These are phyloP conservation scores for Alternaria sp. DNA, from an alignment of 2,329 filamentous ascomycete species.

Conservation along the genomic window DNA sequence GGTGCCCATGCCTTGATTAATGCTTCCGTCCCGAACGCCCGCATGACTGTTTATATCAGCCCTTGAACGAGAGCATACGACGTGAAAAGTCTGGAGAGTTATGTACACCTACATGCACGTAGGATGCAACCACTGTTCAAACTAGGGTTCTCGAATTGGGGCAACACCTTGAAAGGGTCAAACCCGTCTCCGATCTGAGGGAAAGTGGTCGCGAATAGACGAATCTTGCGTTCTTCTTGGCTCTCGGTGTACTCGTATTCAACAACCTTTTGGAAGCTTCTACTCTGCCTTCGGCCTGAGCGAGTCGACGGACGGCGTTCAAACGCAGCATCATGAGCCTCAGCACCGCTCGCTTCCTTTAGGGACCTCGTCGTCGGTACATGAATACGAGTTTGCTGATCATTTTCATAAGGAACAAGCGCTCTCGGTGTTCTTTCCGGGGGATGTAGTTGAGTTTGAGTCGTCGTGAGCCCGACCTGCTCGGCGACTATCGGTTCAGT, in stretches of 20 bases:
- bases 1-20: slow-evolving; percentile 37
- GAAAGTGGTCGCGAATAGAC: slow-evolving; percentile 14
- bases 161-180: slow-evolving; percentile 32
- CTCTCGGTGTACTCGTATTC: neutral
- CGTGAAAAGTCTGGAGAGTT: neutral
- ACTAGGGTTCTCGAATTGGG: slow-evolving; percentile 26
- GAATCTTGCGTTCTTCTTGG: slow-evolving; percentile 21
- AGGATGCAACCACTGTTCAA: slow-evolving; percentile 23
- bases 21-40: slow-evolving; percentile 27
- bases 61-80: too few relatives aligned
- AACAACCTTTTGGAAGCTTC: neutral
- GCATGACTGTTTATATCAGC: slow-evolving; percentile 22
- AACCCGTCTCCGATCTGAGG: slow-evolving; percentile 23
- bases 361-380: neutral
- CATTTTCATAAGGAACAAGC: neutral
- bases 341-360: neutral
- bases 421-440: neutral
- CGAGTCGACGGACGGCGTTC: neutral
- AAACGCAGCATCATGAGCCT: neutral
- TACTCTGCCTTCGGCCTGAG: neutral
- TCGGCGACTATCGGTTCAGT: neutral
- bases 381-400: neutral
- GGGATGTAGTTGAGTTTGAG: neutral
- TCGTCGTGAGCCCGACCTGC: neutral
- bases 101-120: slow-evolving; percentile 20